A percentile compares a stretch with the other conserved stretches of the same genome.
phyloP scores from a whole-genome alignment of 805 yeast genomes.

The Clavispora vitiphila region DNA sequence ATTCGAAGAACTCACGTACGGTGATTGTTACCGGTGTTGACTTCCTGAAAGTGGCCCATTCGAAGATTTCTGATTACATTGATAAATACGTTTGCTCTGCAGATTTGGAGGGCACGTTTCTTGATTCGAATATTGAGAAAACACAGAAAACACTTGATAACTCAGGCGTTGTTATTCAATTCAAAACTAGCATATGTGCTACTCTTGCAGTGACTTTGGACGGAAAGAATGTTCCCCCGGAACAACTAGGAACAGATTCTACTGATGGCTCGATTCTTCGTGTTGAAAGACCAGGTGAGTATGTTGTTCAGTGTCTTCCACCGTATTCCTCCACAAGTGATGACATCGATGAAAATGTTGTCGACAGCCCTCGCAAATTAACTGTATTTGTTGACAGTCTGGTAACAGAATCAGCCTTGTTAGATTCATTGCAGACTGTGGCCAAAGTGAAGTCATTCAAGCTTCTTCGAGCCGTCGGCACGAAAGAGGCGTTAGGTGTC shows the following conservation, averaged over 20 bases:
- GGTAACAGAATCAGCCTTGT: slow-evolving; percentile 39
- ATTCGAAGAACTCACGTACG: slow-evolving; percentile 29
- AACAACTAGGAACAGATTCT: neutral
- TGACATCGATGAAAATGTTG: slow-evolving; percentile 23
- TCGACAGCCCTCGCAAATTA: slow-evolving; percentile 44
- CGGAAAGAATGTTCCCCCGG: slow-evolving; percentile 23
- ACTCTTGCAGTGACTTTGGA: slow-evolving; percentile 48
- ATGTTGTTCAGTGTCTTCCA: slow-evolving; percentile 25
- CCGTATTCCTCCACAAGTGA: slow-evolving; percentile 13
- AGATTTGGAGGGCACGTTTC: slow-evolving; percentile 35
- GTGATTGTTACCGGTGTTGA: slow-evolving; percentile 29
- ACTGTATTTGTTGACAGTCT: slow-evolving; percentile 44
- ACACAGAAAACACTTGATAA: slow-evolving; percentile 35
- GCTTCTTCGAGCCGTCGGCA: slow-evolving; percentile 42
- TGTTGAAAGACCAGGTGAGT: slow-evolving; percentile 32
- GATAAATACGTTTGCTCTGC: slow-evolving; percentile 42
- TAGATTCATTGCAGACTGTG: slow-evolving; percentile 36
- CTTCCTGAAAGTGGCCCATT: slow-evolving; percentile 27
- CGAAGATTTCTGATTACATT: slow-evolving; percentile 40
- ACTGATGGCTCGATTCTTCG: slow-evolving; percentile 4
- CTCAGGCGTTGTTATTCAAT: slow-evolving; percentile 43
- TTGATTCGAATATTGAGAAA: slow-evolving; percentile 25
- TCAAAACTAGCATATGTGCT: slow-evolving; percentile 48
- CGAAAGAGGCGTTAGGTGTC: slow-evolving; percentile 51
- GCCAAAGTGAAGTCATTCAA: slow-evolving; percentile 39